A percentile compares a stretch with the other conserved stretches of the same genome.
phyloP scores from a whole-genome alignment of 805 yeast genomes.

The Ascoidea rubescens region DNA sequence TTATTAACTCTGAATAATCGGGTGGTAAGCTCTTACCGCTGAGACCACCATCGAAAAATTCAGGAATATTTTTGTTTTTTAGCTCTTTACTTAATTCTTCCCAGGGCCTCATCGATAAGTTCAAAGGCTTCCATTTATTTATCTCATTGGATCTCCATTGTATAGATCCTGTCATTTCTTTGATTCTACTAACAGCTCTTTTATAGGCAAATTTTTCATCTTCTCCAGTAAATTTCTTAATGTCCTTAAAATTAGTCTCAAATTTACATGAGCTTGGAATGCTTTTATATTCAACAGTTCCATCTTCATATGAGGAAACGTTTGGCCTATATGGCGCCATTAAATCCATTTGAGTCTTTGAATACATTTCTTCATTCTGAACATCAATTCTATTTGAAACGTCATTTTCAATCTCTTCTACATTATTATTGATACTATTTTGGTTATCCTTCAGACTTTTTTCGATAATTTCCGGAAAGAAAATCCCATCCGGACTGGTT shows the following conservation, averaged over 20 bases:
- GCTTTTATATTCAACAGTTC: conserved; percentile 19
- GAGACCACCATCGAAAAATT: conserved; percentile 12
- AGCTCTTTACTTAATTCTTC: conserved; percentile 16
- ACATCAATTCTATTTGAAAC: conserved; percentile 27
- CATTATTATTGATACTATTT: conserved; percentile 13
- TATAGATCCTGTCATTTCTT: conserved; percentile 40
- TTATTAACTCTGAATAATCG: neutral
- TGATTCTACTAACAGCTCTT: conserved; percentile 53
- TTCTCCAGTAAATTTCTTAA: conserved; percentile 56
- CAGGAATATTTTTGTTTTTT: conserved; percentile 6
- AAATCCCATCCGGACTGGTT: conserved; percentile 34
- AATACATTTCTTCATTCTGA: conserved; percentile 58
- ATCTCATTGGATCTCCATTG: conserved; percentile 29
- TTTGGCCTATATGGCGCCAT: conserved; percentile 59
- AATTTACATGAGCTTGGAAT: conserved; percentile 10
- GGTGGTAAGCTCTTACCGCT: conserved; percentile 11
- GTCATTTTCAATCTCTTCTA: conserved; percentile 14
- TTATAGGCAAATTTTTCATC: conserved; percentile 65
- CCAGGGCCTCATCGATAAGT: conserved; percentile 43
- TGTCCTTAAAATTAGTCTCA: conserved; percentile 27
- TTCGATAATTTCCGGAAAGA: conserved; percentile 40
- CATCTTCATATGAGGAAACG: conserved; percentile 45
- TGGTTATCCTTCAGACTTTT: conserved; percentile 6
- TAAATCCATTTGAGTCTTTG: conserved; percentile 46
- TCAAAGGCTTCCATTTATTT: conserved; percentile 42